Percentiles rank a stretch among this genome's conserved stretches.
phyloP scores from a whole-genome alignment of 371 early-diverging fungal species.

The Smittium culicis region DNA sequence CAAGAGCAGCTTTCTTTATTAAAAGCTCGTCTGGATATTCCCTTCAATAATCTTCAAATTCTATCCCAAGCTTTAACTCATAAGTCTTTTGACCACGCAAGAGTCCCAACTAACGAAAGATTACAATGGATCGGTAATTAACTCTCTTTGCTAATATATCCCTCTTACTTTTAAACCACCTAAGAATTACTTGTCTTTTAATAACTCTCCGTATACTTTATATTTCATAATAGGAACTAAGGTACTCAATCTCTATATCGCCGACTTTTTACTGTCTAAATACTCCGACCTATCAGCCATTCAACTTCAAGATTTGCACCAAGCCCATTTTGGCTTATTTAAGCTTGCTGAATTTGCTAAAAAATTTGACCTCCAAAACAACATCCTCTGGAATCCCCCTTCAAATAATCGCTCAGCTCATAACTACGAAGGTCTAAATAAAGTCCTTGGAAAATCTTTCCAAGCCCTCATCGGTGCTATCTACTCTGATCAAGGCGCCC shows the following conservation, averaged over 20 bases:
- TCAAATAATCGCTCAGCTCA: conserved; percentile 12
- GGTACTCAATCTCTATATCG: conserved; percentile 47
- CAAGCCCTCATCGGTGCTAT: conserved; percentile 72
- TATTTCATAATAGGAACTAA: conserved; percentile 24
- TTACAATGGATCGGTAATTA: conserved; percentile 41
- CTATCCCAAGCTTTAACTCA: conserved; percentile 54
- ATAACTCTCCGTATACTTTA: no score
- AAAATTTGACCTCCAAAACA: conserved; percentile 62
- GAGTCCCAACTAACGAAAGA: conserved; percentile 48
- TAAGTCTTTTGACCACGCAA: conserved; percentile 50
- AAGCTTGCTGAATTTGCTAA: conserved; percentile 52
- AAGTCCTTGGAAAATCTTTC: conserved; percentile 42
- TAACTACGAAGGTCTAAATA: conserved; percentile 20
- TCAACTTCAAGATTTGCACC: conserved; percentile 43
- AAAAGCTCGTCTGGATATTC: neutral
- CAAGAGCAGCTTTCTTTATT: neutral
- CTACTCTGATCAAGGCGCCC: conserved; percentile 59
- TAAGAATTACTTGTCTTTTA: neutral
- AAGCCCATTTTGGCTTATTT: conserved; percentile 40
- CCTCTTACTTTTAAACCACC: neutral
- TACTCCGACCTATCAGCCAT: conserved; percentile 65
- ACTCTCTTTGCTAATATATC: neutral
- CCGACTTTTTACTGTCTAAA: conserved; percentile 60
- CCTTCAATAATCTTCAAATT: neutral
- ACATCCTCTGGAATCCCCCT: conserved; percentile 47